Evolutionary conservation across 345 rosid genomes (phyloP), one percentile per base, ranked within the genome.

Genomic region (Salix caprea): DNA sequence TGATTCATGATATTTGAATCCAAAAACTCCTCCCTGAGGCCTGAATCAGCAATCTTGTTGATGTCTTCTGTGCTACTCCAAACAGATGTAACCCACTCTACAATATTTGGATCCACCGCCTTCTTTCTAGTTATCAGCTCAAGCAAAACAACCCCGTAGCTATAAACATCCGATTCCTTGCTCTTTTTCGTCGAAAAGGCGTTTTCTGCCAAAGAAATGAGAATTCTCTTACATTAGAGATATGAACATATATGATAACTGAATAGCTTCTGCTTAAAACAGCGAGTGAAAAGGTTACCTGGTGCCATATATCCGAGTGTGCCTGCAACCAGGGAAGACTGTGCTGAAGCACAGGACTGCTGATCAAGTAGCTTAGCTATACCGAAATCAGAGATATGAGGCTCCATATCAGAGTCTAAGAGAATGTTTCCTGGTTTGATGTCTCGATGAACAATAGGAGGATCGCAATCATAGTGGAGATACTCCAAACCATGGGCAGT

Each of bases 281-380:
- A 52, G 60, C 3, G 19, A 52, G n/a, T 39, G 34, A 44, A 54
- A 42, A 34, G 67, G 54, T 62, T 85, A 91, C 98, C 97, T 73
- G 98, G 98, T 66, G 97, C 96, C 1, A 90, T 91, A 68, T 94
- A 90, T 12, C 97, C 98, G 15, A 87, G 74, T 15, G 98, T 94
- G 44, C 98, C 98, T 9, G 80, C 80, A 67, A 92, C 82, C 6
- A 82, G 30, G 15, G n/a, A 60, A 34, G 81, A 72, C 15, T 66
- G 78, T n/a, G 85, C 69, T 40, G 90, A 78, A 46, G 83, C 62
- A 11, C 87, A 80, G 24, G 90, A 82, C 68, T 84, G 82, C 67
- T 84, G 82, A 67, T 90, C 91, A 4, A 94, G 83, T 72, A 92
- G 84, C 84, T 87, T 87, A 66, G 94, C 94, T 3, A 92, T 87